phyloP scores from a whole-genome alignment of 2,329 filamentous ascomycete species.

The Septoria petroselini region DNA sequence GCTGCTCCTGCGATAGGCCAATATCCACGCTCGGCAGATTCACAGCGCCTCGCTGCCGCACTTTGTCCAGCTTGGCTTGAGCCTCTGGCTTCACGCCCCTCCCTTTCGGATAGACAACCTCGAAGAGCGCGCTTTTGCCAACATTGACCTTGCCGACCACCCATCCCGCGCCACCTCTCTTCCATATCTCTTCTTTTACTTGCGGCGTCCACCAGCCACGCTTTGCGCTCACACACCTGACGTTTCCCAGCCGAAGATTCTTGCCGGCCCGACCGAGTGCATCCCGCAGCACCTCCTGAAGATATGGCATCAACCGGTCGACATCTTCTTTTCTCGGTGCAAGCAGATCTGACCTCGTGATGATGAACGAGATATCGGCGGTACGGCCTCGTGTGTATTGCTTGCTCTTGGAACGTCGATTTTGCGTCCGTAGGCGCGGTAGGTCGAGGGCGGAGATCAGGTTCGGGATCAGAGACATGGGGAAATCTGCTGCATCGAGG shows the following conservation, averaged over 20 bases:
- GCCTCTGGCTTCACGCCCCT: conserved; percentile 29
- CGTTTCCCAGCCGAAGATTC: conserved; percentile 79
- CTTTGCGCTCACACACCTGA: conserved; percentile 81
- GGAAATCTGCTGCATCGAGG: conserved; percentile 92
- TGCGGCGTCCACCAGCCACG: conserved; percentile 86
- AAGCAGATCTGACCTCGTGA: conserved; percentile 82
- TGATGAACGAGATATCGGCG: conserved; percentile 82
- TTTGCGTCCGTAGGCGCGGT: conserved; percentile 72
- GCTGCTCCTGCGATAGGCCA: neutral
- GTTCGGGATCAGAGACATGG: conserved; percentile 81
- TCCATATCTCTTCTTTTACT: conserved; percentile 81
- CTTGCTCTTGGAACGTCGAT: conserved; percentile 68
- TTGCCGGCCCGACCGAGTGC: conserved; percentile 66
- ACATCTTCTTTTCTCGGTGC: conserved; percentile 81
- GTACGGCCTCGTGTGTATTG: conserved; percentile 66
- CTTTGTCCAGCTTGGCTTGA: conserved; percentile 11
- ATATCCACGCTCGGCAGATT: neutral
- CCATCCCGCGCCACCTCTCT: conserved; percentile 83
- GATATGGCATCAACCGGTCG: conserved; percentile 79
- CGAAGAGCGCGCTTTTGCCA: conserved; percentile 89
- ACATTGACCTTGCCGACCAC: conserved; percentile 98
- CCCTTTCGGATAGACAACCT: conserved; percentile 78
- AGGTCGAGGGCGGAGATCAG: conserved; percentile 68
- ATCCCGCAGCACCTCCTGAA: conserved; percentile 72
- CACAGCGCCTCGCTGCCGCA: conserved; percentile 8